phyloP scores from a whole-genome alignment of 805 yeast genomes.

The Babjeviella inositovora region DNA sequence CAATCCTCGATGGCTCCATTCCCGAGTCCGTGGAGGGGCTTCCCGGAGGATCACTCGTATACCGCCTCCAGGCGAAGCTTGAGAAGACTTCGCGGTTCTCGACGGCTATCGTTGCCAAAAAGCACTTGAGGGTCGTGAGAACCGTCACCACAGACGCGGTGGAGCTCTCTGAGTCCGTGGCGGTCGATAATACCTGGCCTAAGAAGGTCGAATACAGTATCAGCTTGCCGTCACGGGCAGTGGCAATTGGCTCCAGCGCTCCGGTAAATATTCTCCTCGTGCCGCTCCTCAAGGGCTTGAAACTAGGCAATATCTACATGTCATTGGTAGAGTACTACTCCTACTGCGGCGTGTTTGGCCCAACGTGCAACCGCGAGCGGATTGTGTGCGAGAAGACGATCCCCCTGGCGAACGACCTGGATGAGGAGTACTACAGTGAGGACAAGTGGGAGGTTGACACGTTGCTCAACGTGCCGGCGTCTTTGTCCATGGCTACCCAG shows the following conservation, averaged over 20 bases:
- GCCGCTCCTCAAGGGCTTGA: slow-evolving; percentile 71
- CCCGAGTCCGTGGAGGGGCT: slow-evolving; percentile 86
- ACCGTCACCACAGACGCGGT: slow-evolving; percentile 79
- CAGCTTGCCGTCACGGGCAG: slow-evolving; percentile 74
- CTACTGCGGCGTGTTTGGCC: slow-evolving; percentile 40
- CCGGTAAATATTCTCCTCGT: slow-evolving; percentile 57
- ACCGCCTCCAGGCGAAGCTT: slow-evolving; percentile 61
- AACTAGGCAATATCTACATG: slow-evolving; percentile 58
- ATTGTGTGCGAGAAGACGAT: slow-evolving; percentile 30
- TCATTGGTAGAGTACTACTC: slow-evolving; percentile 53
- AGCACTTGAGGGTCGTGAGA: slow-evolving; percentile 67
- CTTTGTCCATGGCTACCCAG: slow-evolving; percentile 66
- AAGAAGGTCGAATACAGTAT: slow-evolving; percentile 80
- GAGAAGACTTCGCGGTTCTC: slow-evolving; percentile 77
- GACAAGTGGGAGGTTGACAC: slow-evolving; percentile 68
- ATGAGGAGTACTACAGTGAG: slow-evolving; percentile 13
- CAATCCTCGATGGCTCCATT: slow-evolving; percentile 69
- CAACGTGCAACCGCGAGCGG: slow-evolving; percentile 47
- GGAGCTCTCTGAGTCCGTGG: slow-evolving; percentile 80
- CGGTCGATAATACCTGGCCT: slow-evolving; percentile 95
- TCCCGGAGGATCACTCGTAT: slow-evolving; percentile 60
- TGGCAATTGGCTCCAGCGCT: slow-evolving; percentile 73
- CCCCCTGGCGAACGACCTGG: slow-evolving; percentile 23
- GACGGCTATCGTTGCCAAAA: slow-evolving; percentile 45
- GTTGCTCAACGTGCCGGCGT: slow-evolving; percentile 49